phyloP scores from a whole-genome alignment of 106 monocot genomes.

The Apostasia shenzhenica region DNA sequence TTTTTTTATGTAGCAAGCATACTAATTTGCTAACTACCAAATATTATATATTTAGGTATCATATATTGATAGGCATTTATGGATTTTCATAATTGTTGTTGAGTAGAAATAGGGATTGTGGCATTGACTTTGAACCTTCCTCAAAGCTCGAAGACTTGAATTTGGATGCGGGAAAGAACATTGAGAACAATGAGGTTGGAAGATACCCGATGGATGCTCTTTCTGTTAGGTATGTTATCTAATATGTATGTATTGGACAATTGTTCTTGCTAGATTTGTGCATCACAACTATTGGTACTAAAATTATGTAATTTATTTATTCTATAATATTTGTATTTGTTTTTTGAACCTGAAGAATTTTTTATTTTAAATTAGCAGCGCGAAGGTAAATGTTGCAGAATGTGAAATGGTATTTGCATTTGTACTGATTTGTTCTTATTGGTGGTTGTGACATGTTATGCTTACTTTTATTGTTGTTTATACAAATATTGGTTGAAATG shows the following conservation, averaged over 20 bases:
- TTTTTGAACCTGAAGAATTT: no score
- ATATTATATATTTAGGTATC: neutral
- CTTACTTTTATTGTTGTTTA: no score
- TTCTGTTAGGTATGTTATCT: slow-evolving; percentile 32
- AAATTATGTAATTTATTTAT: no score
- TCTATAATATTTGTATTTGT: no score
- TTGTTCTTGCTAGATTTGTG: no score
- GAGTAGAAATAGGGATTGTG: slow-evolving; percentile 32
- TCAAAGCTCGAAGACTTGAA: slow-evolving; percentile 49
- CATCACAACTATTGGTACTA: no score
- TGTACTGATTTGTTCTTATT: no score
- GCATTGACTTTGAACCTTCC: slow-evolving; percentile 48
- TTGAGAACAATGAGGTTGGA: slow-evolving; percentile 29
- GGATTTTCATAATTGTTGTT: slow-evolving; percentile 19
- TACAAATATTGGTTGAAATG: no score
- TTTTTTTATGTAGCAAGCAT: neutral
- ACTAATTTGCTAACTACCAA: neutral
- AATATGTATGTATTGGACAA: no score
- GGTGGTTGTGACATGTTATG: no score
- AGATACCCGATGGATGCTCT: slow-evolving; percentile 21
- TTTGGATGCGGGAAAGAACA: slow-evolving; percentile 33
- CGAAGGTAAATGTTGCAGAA: neutral
- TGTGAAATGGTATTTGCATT: neutral
- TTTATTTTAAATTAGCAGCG: no score
- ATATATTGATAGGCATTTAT: slow-evolving; percentile 7